phyloP scores from a whole-genome alignment of 148 eudicot species.

The Euryodendron excelsum region DNA sequence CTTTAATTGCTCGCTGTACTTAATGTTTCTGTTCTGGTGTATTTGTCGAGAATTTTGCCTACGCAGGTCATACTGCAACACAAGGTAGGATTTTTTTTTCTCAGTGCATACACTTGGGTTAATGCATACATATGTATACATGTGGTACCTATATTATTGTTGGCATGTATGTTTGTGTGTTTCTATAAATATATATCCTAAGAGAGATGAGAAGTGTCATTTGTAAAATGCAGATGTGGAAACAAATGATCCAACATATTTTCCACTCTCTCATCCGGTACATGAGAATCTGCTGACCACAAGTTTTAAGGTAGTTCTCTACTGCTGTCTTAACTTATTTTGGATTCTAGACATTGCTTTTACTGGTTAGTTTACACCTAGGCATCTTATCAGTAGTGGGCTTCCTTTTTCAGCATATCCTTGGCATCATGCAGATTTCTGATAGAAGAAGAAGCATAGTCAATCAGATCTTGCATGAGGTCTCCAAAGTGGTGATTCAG shows the following conservation, averaged over 20 bases:
- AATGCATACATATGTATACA: not conserved
- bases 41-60: conserved; percentile 27
- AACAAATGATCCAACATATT: conserved; percentile 56
- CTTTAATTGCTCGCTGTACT: not conserved
- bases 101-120: not conserved
- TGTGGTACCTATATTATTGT: not conserved
- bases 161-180: not conserved
- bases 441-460: conserved; percentile 32
- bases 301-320: conserved; percentile 34
- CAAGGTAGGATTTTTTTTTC: conserved; percentile 27
- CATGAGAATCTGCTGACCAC: conserved; percentile 52
- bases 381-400: not conserved
- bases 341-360: not conserved
- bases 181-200: not conserved
- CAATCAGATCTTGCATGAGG: conserved; percentile 60
- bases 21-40: conserved; percentile 7
- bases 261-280: conserved; percentile 58
- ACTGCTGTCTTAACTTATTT: not conserved
- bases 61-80: conserved; percentile 17
- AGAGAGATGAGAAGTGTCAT: not conserved
- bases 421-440: conserved; percentile 47
- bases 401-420: too few species aligned
- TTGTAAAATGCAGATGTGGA: conserved; percentile 42
- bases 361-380: not conserved
- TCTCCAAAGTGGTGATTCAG: conserved; percentile 75